These are phyloP conservation scores for Apiospora saccharicola DNA, from an alignment of 2,329 filamentous ascomycete species.

Conservation along the genomic window DNA sequence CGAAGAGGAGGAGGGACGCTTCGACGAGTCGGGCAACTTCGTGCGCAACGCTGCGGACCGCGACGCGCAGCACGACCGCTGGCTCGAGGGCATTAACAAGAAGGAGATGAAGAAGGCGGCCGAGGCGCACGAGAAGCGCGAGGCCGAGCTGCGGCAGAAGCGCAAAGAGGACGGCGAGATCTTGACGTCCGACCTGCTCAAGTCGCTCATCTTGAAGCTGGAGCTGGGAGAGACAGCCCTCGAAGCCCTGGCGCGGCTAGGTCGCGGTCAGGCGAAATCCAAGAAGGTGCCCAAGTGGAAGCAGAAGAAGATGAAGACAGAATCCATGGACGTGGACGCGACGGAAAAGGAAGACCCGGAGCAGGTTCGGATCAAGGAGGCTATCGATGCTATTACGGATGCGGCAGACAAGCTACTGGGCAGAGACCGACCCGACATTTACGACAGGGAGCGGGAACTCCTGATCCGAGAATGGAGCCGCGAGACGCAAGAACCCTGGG, in stretches of 20 bases:
- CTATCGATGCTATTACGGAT: slow-evolving; percentile 84
- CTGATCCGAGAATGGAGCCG: slow-evolving; percentile 83
- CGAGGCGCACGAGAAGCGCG: slow-evolving; percentile 85
- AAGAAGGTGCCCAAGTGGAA: slow-evolving; percentile 72
- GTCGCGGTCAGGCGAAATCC: slow-evolving; percentile 68
- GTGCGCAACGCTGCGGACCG: slow-evolving; percentile 88
- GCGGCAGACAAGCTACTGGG: slow-evolving; percentile 88
- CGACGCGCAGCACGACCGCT: slow-evolving; percentile 88
- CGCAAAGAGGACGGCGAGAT: slow-evolving; percentile 78
- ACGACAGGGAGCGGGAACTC: slow-evolving; percentile 85
- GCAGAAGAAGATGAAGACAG: slow-evolving; percentile 71
- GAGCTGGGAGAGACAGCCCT: slow-evolving; percentile 85
- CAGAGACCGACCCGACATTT: slow-evolving; percentile 87
- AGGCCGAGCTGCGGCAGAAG: slow-evolving; percentile 76
- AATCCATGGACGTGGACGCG: slow-evolving; percentile 75
- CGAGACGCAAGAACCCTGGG: slow-evolving; percentile 89
- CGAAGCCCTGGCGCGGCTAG: slow-evolving; percentile 85
- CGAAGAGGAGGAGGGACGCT: slow-evolving; percentile 91
- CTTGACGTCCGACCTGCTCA: slow-evolving; percentile 76
- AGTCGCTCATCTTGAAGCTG: slow-evolving; percentile 73
- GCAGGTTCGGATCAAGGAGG: slow-evolving; percentile 72
- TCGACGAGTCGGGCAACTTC: slow-evolving; percentile 91
- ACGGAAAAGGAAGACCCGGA: slow-evolving; percentile 68
- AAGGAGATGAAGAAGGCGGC: slow-evolving; percentile 91
- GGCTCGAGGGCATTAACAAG: slow-evolving; percentile 91